phyloP scores from a whole-genome alignment of 2,329 filamentous ascomycete species.

The Pyricularia grisea region DNA sequence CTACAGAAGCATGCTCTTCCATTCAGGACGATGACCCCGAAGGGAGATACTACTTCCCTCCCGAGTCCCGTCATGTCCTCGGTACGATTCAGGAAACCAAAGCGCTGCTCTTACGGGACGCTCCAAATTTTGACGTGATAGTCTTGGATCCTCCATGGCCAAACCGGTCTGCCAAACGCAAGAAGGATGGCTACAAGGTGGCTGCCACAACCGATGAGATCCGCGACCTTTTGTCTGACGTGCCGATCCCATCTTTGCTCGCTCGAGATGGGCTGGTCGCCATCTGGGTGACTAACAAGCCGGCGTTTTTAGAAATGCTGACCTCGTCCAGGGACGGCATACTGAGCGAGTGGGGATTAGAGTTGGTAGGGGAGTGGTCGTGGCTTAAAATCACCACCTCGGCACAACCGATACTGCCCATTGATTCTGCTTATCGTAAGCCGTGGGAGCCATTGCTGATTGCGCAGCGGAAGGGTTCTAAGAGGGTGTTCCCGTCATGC shows the following conservation, averaged over 20 bases:
- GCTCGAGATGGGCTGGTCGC: conserved; percentile 49
- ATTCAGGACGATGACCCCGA: not conserved
- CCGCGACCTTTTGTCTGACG: conserved; percentile 35
- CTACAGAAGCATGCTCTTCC: not conserved
- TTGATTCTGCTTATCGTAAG: conserved; percentile 58
- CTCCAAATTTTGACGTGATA: conserved; percentile 53
- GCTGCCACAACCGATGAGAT: conserved; percentile 18
- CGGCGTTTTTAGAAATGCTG: conserved; percentile 45
- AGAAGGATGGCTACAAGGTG: conserved; percentile 19
- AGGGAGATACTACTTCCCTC: conserved; percentile 23
- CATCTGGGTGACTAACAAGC: conserved; percentile 72
- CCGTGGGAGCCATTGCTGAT: conserved; percentile 69
- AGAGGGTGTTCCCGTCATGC: conserved; percentile 22
- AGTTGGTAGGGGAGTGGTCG: conserved; percentile 60
- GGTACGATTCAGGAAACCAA: conserved; percentile 35
- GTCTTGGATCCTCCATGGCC: conserved; percentile 76
- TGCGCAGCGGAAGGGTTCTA: conserved; percentile 32
- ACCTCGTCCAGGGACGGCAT: conserved; percentile 32
- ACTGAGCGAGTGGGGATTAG: conserved; percentile 58
- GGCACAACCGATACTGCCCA: conserved; percentile 54
- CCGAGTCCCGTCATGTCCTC: conserved; percentile 32
- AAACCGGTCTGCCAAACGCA: conserved; percentile 62
- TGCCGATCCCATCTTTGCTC: conserved; percentile 49
- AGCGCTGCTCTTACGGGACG: conserved; percentile 27
- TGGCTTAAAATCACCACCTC: conserved; percentile 64